Base-by-base conservation (phyloP, 352 stramenopile species). In the Globisporangium iwayamae region DNA sequence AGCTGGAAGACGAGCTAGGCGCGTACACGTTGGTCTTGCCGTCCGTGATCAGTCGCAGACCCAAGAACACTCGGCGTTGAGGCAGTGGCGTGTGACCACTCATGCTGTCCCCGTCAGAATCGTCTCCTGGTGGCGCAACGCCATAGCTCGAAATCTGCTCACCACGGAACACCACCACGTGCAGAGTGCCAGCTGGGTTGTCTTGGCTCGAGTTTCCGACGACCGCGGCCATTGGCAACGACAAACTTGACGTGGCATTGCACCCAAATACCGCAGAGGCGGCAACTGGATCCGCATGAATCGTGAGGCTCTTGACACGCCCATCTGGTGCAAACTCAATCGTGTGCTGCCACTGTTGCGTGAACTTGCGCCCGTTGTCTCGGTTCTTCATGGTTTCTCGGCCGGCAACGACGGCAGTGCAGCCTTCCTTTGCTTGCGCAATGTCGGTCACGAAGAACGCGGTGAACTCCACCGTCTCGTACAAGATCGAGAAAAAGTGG, bases 391-490 rank as follows among this genome's bases (percentile, higher is more conserved):
- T 94, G 18, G 87, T 96, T 63, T 96, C 87, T 34, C 87, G 73
- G 4, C 87, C 87, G 14, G 85, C 84, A 0, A 96, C 85, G 6
- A 96, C 85, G 0, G 87, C 87, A 4, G 85, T 94, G 65, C 73
- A 89, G 22, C 87, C 87, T 62, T 92, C 85, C 38, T 90, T 91
- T 11, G 84, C 81, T 63, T 94, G 87, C 7, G 87, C 87, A 62
- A 96, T 94, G 66, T 96, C 85, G 16, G 85, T 94, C 30, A 96
- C 87, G 58, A 94, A 94, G 65, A 96, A 96, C 34, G 84, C 81
- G 25, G 86, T 94, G 68, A 94, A 92, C 67, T 94, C 85, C 48
- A 96, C 85, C 0, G 84, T 93, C 68, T 94, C 87, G 72, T 96
- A 94, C 39, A 96, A 54, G 59, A 94, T 96, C 28, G 87, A 94